Evolutionary conservation across 257 asterid species (phyloP).

Genomic region (Solanum tacnaense): DNA sequence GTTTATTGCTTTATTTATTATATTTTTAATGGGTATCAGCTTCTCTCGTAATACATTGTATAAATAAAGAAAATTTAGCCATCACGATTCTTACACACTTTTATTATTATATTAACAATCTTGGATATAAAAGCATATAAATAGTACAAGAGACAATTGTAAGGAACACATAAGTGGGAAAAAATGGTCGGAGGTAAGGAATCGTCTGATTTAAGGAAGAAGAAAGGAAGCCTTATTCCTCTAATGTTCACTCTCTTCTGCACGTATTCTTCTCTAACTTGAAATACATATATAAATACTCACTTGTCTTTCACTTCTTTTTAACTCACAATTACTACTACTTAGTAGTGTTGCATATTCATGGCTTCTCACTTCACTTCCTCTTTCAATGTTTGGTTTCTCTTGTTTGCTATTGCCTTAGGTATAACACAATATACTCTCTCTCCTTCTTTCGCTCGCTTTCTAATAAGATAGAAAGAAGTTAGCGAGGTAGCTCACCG

Average conservation of each 20-base stretch:
- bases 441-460: not conserved
- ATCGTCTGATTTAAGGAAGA: conserved; percentile 31
- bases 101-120: not conserved
- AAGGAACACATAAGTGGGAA: not conserved
- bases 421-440: conserved; percentile 11
- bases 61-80: not conserved
- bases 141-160: not conserved
- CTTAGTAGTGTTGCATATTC: not conserved
- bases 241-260: conserved; percentile 7
- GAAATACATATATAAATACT: not conserved
- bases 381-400: not conserved
- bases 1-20: not conserved
- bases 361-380: conserved; percentile 21
- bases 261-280: conserved; percentile 41
- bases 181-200: conserved; percentile 28
- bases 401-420: conserved; percentile 23
- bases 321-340: not conserved
- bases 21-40: not conserved
- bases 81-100: not conserved
- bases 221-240: conserved; percentile 42
- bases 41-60: not conserved
- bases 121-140: not conserved
- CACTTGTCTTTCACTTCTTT: not conserved
- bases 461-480: not conserved
- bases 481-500: not conserved